Evolutionary conservation across 495 filamentous ascomycete species (phyloP), one percentile per base, ranked within the genome.

Genomic region (Chaetomium tenue): DNA sequence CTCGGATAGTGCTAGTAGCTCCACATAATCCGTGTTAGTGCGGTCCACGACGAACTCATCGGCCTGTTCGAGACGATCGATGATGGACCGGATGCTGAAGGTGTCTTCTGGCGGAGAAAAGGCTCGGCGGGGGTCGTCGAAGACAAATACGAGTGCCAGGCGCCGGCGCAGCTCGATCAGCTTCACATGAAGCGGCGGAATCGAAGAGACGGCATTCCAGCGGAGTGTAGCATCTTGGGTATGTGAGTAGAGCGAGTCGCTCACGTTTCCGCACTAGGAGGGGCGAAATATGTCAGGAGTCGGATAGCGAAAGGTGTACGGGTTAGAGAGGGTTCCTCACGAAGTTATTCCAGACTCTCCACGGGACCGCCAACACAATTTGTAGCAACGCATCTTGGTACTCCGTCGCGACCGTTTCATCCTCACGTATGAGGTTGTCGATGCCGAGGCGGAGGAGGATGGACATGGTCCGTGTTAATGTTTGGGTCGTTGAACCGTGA

Each of bases 111-210:
- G 74, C 0, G 75, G 63, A 30, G 79, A 75, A 33, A 74, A 74
- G 16, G 86, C 76, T 16, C 83, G 77, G 1, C 72, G 61, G 3
- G 75, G 66, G 63, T 87, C 81, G 26, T 78, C 70, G 65, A 90
- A 87, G 64, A 91, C 76, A 69, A 88, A 93, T 22, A 86, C 80
- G 42, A 91, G 76, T 1, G 91, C 90, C 13, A 97, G 83, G n/a
- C 88, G 83, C 39, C 87, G 83, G 46, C 88, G 83, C 48, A 96
- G 77, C 33, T 87, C 78, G 53, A 87, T 81, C 23, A 87, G 77
- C 62, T 83, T 78, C 2, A 81, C 71, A 9, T 79, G 80, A 9
- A 91, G 81, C 59, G 83, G 77, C 20, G 81, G 80, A 26, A 93
- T 78, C 4, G 90, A 75, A 33, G 83, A 81, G 53, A 84, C 78